Percentiles rank a stretch among this genome's conserved stretches.
These are phyloP conservation scores for Penicillium sp. DNA, from an alignment of 2,329 filamentous ascomycete species.

Conservation along the genomic window DNA sequence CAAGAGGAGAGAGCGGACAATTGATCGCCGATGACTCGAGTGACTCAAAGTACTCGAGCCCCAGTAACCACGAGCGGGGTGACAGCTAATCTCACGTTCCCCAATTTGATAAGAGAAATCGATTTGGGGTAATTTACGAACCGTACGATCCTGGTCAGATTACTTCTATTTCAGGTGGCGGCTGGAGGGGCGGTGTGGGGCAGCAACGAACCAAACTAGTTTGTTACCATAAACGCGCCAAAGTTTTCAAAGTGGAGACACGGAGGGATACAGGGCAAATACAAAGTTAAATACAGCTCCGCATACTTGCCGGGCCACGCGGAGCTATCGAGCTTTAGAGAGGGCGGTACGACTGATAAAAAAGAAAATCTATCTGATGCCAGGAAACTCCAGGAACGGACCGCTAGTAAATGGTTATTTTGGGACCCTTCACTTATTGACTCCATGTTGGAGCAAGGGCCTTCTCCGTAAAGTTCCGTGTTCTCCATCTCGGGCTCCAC, in stretches of 20 bases:
- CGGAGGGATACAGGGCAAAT: constrained; percentile 9
- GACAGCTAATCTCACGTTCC: constrained; percentile 8
- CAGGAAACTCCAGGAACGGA: not conserved
- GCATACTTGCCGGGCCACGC: constrained; percentile 3
- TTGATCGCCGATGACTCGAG: not conserved
- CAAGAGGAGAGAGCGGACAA: not conserved
- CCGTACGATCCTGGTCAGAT: constrained; percentile 4
- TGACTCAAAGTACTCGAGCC: not conserved
- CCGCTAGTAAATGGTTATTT: not conserved
- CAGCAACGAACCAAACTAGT: not conserved
- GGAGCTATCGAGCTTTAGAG: not conserved
- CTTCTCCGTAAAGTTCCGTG: constrained; percentile 24
- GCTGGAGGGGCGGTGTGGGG: constrained; percentile 14
- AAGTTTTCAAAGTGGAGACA: constrained; percentile 17
- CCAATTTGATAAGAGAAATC: constrained; percentile 18
- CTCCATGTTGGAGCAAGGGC: constrained; percentile 1
- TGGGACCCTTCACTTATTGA: not conserved
- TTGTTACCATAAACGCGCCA: constrained; percentile 12
- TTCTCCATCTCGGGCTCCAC: constrained; percentile 23
- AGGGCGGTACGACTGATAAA: not conserved
- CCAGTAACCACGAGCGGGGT: constrained; percentile 7
- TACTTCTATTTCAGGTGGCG: constrained; percentile 6
- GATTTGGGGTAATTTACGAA: constrained; percentile 8
- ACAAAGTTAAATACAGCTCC: constrained; percentile 17
- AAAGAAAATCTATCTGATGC: not conserved